Base-by-base conservation (phyloP, 2,329 filamentous ascomycete genomes). In the Fusarium falciforme region DNA sequence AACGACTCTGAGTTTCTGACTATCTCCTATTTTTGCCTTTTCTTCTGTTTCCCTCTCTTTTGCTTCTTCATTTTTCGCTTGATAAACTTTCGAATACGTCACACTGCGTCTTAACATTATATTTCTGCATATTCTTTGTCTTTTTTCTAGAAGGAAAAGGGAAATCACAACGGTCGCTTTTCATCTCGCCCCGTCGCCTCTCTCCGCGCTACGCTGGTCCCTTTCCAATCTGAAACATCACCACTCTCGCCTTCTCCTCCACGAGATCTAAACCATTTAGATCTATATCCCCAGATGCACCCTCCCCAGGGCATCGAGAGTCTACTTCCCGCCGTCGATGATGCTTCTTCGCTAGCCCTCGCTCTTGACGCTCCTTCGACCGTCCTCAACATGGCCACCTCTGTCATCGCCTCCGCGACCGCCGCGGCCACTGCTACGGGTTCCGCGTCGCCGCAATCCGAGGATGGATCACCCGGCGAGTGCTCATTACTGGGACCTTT, bases 401-500 rank as follows among this genome's bases (percentile, higher is more conserved):
- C 81, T 17, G 73, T 78, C 35, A 68, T 81, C 25, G 74, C 79
- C 52, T 76, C 80, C 27, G 74, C 79, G 17, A 72, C 80, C 36
- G 66, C 80, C 10, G 73, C 79, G n/a, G 68, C 79, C 31, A 68
- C 80, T 4, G 59, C 66, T 31, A 70, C 74, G 11, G 71, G 68
- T 29, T 47, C 68, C 35, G 64, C 74, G 54, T 70, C 74, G 47
- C 65, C 73, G 42, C 55, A 54, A 16, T 20, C 78, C 5, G 83
- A 83, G 62, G 83, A 70, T 60, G 87, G 87, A 3, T 85, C 89
- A 35, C 89, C 88, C 61, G 94, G 93, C 76, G 94, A 98, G 84
- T 99, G 96, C 82, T 89, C 92, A 74, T 88, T 99, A 11, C 88
- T 99, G 3, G 96, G 96, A 1, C 90, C 95, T 5, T 99, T 98